Conservation (phyloP, 768 basidiomycete species). For the Trametes elegans region DNA sequence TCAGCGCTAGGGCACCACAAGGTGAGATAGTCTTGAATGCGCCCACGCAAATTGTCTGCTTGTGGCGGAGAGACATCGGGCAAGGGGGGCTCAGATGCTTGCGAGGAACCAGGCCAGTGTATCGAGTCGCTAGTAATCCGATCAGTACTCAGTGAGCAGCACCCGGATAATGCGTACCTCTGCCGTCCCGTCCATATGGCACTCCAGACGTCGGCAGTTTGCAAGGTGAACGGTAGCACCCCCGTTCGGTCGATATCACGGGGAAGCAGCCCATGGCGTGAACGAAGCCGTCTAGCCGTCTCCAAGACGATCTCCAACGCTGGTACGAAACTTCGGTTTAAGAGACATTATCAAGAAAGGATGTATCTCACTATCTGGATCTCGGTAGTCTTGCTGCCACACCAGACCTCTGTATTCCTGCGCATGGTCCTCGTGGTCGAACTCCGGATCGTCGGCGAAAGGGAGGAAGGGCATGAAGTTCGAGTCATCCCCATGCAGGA, state of each 20-base stretch:
- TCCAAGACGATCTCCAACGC: conserved; percentile 43
- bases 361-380: conserved; percentile 42
- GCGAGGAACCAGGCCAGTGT: conserved; percentile 21
- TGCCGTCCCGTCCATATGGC: conserved; percentile 8
- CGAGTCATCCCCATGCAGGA: conserved; percentile 38
- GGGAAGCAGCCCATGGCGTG: conserved; percentile 36
- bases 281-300: conserved; percentile 42
- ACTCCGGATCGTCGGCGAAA: conserved; percentile 41
- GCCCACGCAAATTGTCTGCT: conserved; percentile 5
- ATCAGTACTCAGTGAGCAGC: neutral
- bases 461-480: neutral
- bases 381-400: conserved; percentile 44
- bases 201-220: conserved; percentile 10
- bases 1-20: conserved; percentile 26
- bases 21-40: conserved; percentile 19
- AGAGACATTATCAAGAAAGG: neutral
- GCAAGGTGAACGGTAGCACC: conserved; percentile 42
- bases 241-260: conserved; percentile 47
- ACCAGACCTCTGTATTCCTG: conserved; percentile 43
- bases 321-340: conserved; percentile 25
- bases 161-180: conserved; percentile 14
- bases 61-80: conserved; percentile 9
- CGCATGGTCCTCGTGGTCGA: conserved; percentile 41
- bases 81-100: neutral
- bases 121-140: conserved; percentile 32